Conservation (phyloP, 2,329 filamentous ascomycete genomes). For the Huntiella abstrusa region DNA sequence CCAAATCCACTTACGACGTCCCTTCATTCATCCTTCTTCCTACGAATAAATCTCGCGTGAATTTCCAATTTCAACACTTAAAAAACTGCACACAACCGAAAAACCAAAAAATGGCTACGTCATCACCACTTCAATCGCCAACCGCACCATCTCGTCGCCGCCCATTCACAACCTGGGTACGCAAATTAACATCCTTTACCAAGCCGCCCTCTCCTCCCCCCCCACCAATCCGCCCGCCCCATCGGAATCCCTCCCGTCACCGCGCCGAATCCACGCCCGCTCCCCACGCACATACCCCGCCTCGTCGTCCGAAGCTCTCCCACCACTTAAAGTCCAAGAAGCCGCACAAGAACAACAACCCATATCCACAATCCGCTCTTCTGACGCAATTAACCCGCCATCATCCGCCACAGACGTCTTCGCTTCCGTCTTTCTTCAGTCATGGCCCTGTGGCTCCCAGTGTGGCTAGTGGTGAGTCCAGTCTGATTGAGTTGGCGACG, state of each 20-base stretch:
- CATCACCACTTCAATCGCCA: too few relatives aligned
- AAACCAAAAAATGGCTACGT: too few relatives aligned
- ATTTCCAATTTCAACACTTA: too few relatives aligned
- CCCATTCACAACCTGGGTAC: conserved; percentile 87
- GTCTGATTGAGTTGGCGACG: conserved; percentile 10
- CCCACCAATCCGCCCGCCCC: conserved; percentile 13
- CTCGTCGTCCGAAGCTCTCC: conserved; percentile 6
- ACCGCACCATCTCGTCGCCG: conserved; percentile 37
- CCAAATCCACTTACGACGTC: neutral
- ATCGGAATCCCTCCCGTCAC: conserved; percentile 6
- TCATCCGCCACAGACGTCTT: neutral
- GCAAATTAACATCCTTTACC: conserved; percentile 79
- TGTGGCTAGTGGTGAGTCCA: conserved; percentile 7
- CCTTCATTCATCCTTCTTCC: neutral
- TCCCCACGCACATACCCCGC: neutral
- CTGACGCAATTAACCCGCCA: conserved; percentile 16
- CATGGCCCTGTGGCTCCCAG: conserved; percentile 5
- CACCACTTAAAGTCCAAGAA: conserved; percentile 12
- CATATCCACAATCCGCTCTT: conserved; percentile 70
- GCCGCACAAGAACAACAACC: conserved; percentile 59
- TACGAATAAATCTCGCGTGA: neutral
- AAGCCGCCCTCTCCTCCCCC: conserved; percentile 16
- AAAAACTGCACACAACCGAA: too few relatives aligned
- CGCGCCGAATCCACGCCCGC: conserved; percentile 6
- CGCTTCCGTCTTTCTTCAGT: conserved; percentile 10